Base-by-base conservation (phyloP, 1,284 basidiomycete genomes). In the Sporisorium iseilematis-ciliati region DNA sequence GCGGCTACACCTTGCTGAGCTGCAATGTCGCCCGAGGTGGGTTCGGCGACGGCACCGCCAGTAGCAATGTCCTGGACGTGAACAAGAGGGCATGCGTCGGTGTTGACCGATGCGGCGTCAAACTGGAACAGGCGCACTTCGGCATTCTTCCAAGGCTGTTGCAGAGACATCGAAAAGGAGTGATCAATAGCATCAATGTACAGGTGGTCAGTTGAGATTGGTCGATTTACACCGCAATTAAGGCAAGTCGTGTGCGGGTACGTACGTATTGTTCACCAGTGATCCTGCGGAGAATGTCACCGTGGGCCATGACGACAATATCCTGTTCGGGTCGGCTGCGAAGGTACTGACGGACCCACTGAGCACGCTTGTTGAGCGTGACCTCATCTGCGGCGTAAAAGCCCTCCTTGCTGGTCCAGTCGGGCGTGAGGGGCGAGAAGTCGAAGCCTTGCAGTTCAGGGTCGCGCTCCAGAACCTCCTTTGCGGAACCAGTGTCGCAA, bases 291-390 rank as follows among this genome's bases (percentile, higher is more conserved):
- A 85, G 57, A 61, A 85, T 79, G 67, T 85, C 84, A 29, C 84
- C 84, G 62, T 85, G 84, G 11, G 81, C 84, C 59, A 85, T 78
- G 58, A 83, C 57, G n/a, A 81, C 77, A 48, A 85, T 84, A 50
- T 79, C 66, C 50, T 78, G 57, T 57, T 85, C 84, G 3, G 80
- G 80, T 18, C 84, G 67, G 41, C 59, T 70, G 49, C 80, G 79
- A n/a, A 85, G 56, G 58, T 79, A 81, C 66, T 83, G 79, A 11
- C 84, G 80, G 1, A 85, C 73, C 84, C 83, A 85, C 53, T 75
- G 78, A 10, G 82, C 84, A 42, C 84, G 78, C 16, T 72, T 74
- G 56, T 67, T 65, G 51, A 85, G 74, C 38, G 80, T 57, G 2
- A 31, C 74, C 16, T 66, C 57, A 72, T 84, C 82, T 25, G 82